Percentiles rank a stretch among this genome's conserved stretches.
Evolutionary conservation across 225 moss, liverwort and hornwort genomes (phyloP).

Genomic region (Polytrichum commune): DNA sequence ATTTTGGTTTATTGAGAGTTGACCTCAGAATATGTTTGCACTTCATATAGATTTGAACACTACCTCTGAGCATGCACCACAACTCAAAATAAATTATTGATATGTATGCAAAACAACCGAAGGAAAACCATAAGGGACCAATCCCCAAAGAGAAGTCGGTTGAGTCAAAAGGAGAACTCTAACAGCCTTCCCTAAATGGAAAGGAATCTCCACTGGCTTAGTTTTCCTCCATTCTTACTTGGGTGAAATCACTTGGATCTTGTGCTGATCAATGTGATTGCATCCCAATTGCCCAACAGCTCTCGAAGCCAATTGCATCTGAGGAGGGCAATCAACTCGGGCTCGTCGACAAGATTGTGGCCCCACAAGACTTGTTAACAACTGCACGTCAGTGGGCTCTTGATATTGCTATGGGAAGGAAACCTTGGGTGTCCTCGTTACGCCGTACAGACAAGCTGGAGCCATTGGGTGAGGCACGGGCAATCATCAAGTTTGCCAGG

Average conservation of each 20-base stretch:
- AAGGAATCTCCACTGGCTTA: too few species aligned
- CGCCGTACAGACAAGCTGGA: conserved; percentile 91
- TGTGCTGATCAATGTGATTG: not conserved
- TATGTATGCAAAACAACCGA: too few species aligned
- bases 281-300: conserved; percentile 25
- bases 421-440: conserved; percentile 72
- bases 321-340: conserved; percentile 85
- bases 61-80: too few species aligned
- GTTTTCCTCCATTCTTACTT: too few species aligned
- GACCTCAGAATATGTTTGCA: too few species aligned
- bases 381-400: conserved; percentile 87
- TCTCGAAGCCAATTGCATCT: conserved; percentile 84
- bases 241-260: not conserved
- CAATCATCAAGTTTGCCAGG: conserved; percentile 90
- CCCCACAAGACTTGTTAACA: conserved; percentile 60
- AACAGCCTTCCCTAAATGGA: too few species aligned
- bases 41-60: too few species aligned
- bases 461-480: conserved; percentile 82
- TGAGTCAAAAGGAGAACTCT: too few species aligned
- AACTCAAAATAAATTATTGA: too few species aligned
- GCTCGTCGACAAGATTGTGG: conserved; percentile 70
- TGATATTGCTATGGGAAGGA: conserved; percentile 70
- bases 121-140: too few species aligned
- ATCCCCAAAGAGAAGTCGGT: too few species aligned
- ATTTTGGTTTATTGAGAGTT: too few species aligned